These are phyloP conservation scores for Glycyrrhiza uralensis DNA, from an alignment of 306 rosid genomes.

Conservation along the genomic window DNA sequence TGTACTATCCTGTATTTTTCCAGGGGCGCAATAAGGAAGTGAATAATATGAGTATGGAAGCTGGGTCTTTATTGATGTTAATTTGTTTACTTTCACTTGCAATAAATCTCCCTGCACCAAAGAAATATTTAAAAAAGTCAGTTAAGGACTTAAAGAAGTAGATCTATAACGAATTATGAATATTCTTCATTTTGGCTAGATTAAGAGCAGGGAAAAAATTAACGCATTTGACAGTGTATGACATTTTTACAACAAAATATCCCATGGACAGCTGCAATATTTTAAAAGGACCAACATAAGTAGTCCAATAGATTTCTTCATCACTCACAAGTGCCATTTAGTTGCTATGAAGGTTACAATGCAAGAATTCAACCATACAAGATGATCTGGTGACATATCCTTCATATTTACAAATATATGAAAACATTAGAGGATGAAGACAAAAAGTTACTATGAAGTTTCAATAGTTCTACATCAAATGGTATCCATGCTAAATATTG, in stretches of 20 bases:
- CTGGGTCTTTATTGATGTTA: conserved; percentile 96
- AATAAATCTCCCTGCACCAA: conserved; percentile 73
- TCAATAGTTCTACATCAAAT: not conserved
- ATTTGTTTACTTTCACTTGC: conserved; percentile 94
- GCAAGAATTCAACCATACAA: not conserved
- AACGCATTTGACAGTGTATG: not conserved
- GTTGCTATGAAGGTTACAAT: not conserved
- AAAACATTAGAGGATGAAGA: not conserved
- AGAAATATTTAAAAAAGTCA: conserved; percentile 10
- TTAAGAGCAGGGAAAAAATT: not conserved
- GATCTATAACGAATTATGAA: not conserved
- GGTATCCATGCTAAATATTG: not conserved
- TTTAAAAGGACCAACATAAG: not conserved
- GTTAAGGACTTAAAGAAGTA: not conserved
- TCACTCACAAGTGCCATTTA: not conserved
- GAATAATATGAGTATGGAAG: conserved; percentile 91
- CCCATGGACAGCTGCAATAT: not conserved
- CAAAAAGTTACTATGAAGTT: not conserved
- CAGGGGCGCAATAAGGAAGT: conserved; percentile 65
- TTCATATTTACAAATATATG: not conserved
- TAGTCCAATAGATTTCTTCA: not conserved
- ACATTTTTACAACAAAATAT: not conserved
- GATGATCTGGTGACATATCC: not conserved
- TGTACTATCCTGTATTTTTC: conserved; percentile 74
- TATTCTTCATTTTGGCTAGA: not conserved